Evolutionary conservation across 768 basidiomycete species (phyloP).

Genomic region (Calvatia gigantea): DNA sequence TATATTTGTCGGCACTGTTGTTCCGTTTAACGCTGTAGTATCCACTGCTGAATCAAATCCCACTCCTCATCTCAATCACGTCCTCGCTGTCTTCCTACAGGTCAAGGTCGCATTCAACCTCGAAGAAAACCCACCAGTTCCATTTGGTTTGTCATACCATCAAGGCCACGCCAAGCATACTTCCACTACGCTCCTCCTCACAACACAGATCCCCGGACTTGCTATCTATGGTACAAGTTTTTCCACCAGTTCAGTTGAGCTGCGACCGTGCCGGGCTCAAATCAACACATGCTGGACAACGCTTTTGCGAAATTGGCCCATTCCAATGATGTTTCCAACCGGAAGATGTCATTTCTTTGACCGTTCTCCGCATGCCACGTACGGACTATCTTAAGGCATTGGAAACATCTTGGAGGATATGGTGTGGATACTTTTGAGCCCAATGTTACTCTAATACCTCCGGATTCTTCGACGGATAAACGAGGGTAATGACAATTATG

Average conservation of each 20-base stretch:
- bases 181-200: background rate
- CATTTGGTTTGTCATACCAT: background rate
- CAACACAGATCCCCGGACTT: background rate
- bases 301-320: background rate
- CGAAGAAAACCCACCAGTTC: background rate
- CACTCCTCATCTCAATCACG: slow-evolving; percentile 1
- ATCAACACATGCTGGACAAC: background rate
- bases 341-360: background rate
- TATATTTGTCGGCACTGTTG: slow-evolving; percentile 19
- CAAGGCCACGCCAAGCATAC: background rate
- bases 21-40: slow-evolving; percentile 16
- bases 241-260: background rate
- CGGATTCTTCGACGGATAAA: background rate
- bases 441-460: background rate
- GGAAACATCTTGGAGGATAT: slow-evolving; percentile 6
- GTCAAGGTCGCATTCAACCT: background rate
- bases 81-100: background rate
- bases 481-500: background rate
- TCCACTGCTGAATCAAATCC: background rate
- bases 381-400: slow-evolving; percentile 16
- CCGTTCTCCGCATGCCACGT: slow-evolving; percentile 13
- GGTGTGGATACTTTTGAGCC: slow-evolving; percentile 2
- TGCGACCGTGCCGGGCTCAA: background rate
- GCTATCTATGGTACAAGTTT: background rate
- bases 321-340: background rate